Conservation (phyloP, 2,329 filamentous ascomycete species). For the Mycocentrospora acerina region DNA sequence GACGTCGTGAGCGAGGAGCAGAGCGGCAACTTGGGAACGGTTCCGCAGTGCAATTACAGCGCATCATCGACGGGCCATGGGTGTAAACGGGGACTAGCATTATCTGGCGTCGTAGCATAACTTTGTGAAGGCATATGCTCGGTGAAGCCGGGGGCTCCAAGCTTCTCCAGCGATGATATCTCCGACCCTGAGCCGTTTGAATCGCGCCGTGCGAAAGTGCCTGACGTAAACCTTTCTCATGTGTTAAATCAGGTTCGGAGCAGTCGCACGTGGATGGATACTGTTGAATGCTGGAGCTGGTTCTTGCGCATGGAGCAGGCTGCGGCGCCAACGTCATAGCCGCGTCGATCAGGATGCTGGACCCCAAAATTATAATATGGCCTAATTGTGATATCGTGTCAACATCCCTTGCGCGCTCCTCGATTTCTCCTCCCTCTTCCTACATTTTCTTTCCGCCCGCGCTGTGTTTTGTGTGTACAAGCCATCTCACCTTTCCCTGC, state of each 20-base stretch:
- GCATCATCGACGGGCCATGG: too few relatives aligned
- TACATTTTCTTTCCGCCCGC: background rate
- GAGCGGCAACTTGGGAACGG: too few relatives aligned
- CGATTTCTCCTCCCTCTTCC: constrained; percentile 1
- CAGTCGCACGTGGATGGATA: too few relatives aligned
- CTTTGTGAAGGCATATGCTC: constrained; percentile 6
- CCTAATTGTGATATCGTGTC: constrained; percentile 20
- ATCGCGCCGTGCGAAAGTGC: too few relatives aligned
- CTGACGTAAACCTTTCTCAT: too few relatives aligned
- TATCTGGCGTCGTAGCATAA: constrained; percentile 4
- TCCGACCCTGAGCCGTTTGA: too few relatives aligned
- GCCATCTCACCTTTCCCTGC: background rate
- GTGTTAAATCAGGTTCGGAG: too few relatives aligned
- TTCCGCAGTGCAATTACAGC: too few relatives aligned
- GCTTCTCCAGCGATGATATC: background rate
- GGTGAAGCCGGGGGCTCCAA: constrained; percentile 3
- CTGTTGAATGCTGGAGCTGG: background rate
- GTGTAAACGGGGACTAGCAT: background rate
- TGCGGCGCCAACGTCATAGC: constrained; percentile 21
- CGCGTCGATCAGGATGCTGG: constrained; percentile 28
- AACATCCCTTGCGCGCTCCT: constrained; percentile 5
- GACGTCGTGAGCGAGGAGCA: background rate
- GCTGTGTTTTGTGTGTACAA: too few relatives aligned
- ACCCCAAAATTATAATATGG: constrained; percentile 21
- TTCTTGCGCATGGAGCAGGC: constrained; percentile 10